Conservation (phyloP, 176 grass and related monocot genomes). For the Musa schizocarpa region DNA sequence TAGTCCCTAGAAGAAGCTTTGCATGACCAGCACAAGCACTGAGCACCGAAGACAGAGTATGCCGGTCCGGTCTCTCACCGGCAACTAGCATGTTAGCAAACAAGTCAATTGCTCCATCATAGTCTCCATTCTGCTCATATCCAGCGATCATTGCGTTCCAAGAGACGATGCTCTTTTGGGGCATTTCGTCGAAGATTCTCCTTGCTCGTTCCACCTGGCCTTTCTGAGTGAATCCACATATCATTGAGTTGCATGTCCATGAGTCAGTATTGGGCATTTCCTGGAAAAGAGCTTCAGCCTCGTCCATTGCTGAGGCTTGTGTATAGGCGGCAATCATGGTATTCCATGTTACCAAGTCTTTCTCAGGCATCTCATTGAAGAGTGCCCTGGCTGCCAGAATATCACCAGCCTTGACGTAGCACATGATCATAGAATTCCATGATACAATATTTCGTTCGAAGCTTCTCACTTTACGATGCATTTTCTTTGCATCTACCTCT, state of each 20-base stretch:
- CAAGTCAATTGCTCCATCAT: slow-evolving; percentile 28
- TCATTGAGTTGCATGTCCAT: slow-evolving; percentile 65
- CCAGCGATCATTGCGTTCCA: slow-evolving; percentile 81
- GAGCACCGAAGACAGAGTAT: slow-evolving; percentile 67
- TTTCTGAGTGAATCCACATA: slow-evolving; percentile 48
- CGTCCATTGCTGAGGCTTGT: slow-evolving; percentile 32
- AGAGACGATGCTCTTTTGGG: slow-evolving; percentile 32
- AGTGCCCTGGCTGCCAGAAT: slow-evolving; percentile 40
- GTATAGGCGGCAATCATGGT: slow-evolving; percentile 52
- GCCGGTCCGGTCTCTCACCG: slow-evolving; percentile 37
- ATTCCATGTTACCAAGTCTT: slow-evolving; percentile 59
- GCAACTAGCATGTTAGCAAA: slow-evolving; percentile 44
- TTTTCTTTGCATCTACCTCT: neutral
- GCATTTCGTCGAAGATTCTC: slow-evolving; percentile 47
- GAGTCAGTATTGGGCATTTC: slow-evolving; percentile 41
- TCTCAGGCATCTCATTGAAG: slow-evolving; percentile 52
- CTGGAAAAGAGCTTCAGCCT: slow-evolving; percentile 45
- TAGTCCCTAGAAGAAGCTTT: slow-evolving; percentile 41
- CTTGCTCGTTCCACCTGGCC: slow-evolving; percentile 32
- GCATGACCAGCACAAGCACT: slow-evolving; percentile 54
- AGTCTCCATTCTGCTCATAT: slow-evolving; percentile 54
- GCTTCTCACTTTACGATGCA: neutral
- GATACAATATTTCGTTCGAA: slow-evolving; percentile 60
- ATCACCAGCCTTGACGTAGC: slow-evolving; percentile 41
- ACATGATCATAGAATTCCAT: slow-evolving; percentile 70